A percentile compares a stretch with the other conserved stretches of the same genome.
Evolutionary conservation across 2,329 filamentous ascomycete species (phyloP).

Genomic region (Emmonsiellopsis sp.): DNA sequence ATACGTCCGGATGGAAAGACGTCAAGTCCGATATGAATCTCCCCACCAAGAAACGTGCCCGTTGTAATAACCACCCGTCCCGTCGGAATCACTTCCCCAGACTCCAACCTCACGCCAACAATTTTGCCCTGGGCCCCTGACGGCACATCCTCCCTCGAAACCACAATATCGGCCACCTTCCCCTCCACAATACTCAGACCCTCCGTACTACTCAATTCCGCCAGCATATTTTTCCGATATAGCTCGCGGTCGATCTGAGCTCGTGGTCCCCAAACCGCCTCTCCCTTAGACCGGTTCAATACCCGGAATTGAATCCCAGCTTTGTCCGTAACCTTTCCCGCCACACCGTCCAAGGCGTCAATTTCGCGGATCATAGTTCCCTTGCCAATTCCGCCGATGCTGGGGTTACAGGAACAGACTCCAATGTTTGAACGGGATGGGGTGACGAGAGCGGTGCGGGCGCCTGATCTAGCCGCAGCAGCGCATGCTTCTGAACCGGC

Average conservation of each 20-base stretch:
- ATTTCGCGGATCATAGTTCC: conserved; percentile 93
- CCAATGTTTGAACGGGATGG: conserved; percentile 82
- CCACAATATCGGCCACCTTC: conserved; percentile 85
- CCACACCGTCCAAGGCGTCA: conserved; percentile 85
- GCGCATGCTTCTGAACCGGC: conserved; percentile 90
- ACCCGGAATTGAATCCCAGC: conserved; percentile 90
- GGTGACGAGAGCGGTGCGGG: conserved; percentile 80
- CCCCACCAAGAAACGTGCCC: conserved; percentile 86
- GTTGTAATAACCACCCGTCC: conserved; percentile 87
- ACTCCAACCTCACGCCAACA: conserved; percentile 75
- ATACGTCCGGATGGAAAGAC: conserved; percentile 80
- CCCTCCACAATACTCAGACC: conserved; percentile 74
- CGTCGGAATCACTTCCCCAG: conserved; percentile 72
- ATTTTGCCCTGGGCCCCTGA: conserved; percentile 58
- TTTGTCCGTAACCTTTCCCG: conserved; percentile 82
- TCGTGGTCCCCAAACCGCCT: conserved; percentile 91
- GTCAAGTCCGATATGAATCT: conserved; percentile 90
- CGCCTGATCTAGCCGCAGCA: conserved; percentile 79
- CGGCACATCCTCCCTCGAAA: conserved; percentile 45
- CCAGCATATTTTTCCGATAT: conserved; percentile 84
- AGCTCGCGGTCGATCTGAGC: conserved; percentile 89
- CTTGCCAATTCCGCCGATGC: conserved; percentile 97
- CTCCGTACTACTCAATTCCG: conserved; percentile 68
- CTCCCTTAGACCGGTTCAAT: conserved; percentile 80
- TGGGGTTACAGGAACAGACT: conserved; percentile 93